Evolutionary conservation across 1,284 basidiomycete species (phyloP).

Genomic region (Mycena sp.): DNA sequence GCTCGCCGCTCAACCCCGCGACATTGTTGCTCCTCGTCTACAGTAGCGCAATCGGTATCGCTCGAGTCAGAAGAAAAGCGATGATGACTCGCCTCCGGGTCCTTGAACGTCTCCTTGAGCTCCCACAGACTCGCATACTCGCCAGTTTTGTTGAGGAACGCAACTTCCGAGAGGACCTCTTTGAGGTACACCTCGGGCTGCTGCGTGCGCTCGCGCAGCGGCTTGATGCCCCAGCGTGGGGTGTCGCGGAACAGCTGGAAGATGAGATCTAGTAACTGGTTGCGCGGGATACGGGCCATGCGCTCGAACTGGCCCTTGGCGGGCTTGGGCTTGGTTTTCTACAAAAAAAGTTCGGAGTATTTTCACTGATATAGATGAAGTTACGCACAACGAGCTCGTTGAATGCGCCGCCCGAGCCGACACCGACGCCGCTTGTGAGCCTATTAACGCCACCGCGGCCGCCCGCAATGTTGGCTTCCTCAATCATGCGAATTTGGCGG

Average conservation of each 20-base stretch:
- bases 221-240: slow-evolving; percentile 86
- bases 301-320: slow-evolving; percentile 83
- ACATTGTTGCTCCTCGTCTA: slow-evolving; percentile 8
- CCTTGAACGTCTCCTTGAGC: slow-evolving; percentile 71
- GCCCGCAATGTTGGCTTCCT: slow-evolving; percentile 65
- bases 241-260: slow-evolving; percentile 84
- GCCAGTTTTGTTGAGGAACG: slow-evolving; percentile 83
- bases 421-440: slow-evolving; percentile 63
- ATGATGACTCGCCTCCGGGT: slow-evolving; percentile 57
- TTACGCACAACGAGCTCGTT: slow-evolving; percentile 67
- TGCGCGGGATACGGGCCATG: slow-evolving; percentile 89
- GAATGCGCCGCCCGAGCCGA: slow-evolving; percentile 58
- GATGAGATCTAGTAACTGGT: slow-evolving; percentile 89
- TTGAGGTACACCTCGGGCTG: slow-evolving; percentile 94
- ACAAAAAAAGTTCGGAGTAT: slow-evolving; percentile 15
- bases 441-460: slow-evolving; percentile 75
- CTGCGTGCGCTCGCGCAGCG: slow-evolving; percentile 82
- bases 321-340: slow-evolving; percentile 72
- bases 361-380: slow-evolving; percentile 3
- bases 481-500: slow-evolving; percentile 68
- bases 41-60: not conserved
- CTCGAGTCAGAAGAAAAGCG: not conserved
- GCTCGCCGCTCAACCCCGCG: slow-evolving; percentile 20
- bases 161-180: slow-evolving; percentile 86
- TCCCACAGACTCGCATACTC: slow-evolving; percentile 79